Base-by-base conservation (phyloP, 495 filamentous ascomycete genomes). In the Penicillium coffeae region DNA sequence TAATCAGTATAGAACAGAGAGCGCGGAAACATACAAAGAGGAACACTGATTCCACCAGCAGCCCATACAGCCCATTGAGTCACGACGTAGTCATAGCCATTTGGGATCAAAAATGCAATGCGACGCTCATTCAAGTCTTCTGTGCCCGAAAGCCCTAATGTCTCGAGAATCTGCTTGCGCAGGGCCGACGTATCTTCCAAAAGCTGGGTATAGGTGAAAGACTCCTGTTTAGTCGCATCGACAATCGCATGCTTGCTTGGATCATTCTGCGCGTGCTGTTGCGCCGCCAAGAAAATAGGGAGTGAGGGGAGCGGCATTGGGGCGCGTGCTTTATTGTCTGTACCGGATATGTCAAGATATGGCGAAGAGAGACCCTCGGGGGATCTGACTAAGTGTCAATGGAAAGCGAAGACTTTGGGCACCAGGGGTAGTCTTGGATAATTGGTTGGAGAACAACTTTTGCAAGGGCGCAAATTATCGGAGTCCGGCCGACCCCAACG, bases 51-150 rank as follows among this genome's bases (percentile, higher is more conserved):
- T 21, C 64, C 72, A 34, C 76, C 71, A n/a, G 70, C 65, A 20
- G 70, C 60, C 57, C 58, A 73, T 20, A 63, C 45, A 16, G 62
- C 62, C 68, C 64, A 68, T 67, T 76, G 76, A 69, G 72, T 83
- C 81, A 88, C 90, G 63, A 95, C 88, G 79, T 93, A 95, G 65
- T 95, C 88, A 66, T 94, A 96, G 52, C 88, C 84, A 68, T 94
- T 95, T 66, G 93, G 88, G 45, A 87, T 78, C 48, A 96, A 66
- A 63, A 93, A 89, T 1, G 88, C 86, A 56, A 95, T 76, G 51
- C 90, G 75, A 60, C 88, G 79, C 46, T 89, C 89, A 19, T 84
- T 75, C 45, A 92, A 68, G 43, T 84, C 74, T 12, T 62, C 63
- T 32, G 64, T 69, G 19, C 74, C 71, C 5, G 73, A 65, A 12